These are phyloP conservation scores for Lactarius hatsudake DNA, from an alignment of 768 basidiomycete species.

Conservation along the genomic window DNA sequence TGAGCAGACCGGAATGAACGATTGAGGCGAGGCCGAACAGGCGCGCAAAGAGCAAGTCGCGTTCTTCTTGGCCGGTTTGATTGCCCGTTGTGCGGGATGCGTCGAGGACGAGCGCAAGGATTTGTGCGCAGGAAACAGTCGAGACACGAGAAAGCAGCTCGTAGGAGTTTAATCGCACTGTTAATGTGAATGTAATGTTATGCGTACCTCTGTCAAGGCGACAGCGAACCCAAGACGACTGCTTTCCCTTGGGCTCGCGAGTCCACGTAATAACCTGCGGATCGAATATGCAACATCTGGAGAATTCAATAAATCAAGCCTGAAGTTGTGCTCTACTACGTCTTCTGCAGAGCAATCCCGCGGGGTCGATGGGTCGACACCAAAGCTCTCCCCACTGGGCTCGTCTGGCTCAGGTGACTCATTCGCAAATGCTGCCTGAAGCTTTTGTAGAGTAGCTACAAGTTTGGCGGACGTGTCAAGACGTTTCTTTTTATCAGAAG, in stretches of 20 bases:
- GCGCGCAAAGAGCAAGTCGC: conserved; percentile 88
- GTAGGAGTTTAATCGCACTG: conserved; percentile 7
- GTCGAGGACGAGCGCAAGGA: conserved; percentile 71
- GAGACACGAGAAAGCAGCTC: conserved; percentile 78
- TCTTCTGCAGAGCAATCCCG: conserved; percentile 40
- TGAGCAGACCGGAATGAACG: conserved; percentile 80
- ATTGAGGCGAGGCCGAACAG: conserved; percentile 87
- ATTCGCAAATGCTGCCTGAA: conserved; percentile 66
- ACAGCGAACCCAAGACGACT: conserved; percentile 95
- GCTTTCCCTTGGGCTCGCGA: conserved; percentile 90
- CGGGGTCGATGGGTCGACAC: conserved; percentile 17
- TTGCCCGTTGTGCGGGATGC: conserved; percentile 68
- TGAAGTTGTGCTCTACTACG: conserved; percentile 43
- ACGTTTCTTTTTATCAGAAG: conserved; percentile 72
- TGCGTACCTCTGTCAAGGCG: conserved; percentile 84
- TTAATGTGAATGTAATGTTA: conserved; percentile 3
- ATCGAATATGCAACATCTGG: conserved; percentile 94
- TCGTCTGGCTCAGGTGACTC: conserved; percentile 33
- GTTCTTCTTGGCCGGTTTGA: conserved; percentile 87
- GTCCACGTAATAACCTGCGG: conserved; percentile 77
- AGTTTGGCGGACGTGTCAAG: conserved; percentile 85
- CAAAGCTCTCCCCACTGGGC: conserved; percentile 33
- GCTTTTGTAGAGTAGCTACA: conserved; percentile 74
- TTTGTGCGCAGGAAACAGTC: conserved; percentile 74
- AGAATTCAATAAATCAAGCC: conserved; percentile 68